A percentile compares a stretch with the other conserved stretches of the same genome.
phyloP scores from a whole-genome alignment of 768 basidiomycete genomes.

The Lactarius akahatsu region DNA sequence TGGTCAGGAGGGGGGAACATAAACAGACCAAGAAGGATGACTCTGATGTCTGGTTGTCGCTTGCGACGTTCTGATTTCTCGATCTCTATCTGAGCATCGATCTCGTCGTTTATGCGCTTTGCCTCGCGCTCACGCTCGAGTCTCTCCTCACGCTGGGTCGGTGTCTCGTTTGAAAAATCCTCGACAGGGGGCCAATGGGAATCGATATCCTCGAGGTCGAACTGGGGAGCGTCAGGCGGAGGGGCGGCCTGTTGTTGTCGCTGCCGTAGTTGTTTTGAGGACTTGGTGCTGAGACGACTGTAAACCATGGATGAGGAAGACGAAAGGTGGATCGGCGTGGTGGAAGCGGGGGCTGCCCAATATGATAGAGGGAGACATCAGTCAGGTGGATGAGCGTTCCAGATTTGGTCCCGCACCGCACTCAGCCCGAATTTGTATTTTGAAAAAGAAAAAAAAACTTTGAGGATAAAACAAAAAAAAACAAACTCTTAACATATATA shows the following conservation, averaged over 20 bases:
- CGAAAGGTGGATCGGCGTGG: background rate
- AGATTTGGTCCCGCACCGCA: too few relatives aligned
- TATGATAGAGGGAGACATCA: background rate
- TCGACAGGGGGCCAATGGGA: constrained; percentile 36
- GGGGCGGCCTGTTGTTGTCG: background rate
- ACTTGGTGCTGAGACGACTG: constrained; percentile 3
- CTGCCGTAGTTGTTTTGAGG: background rate
- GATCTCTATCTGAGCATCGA: constrained; percentile 50
- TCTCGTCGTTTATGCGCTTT: constrained; percentile 51
- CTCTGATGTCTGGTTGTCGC: constrained; percentile 43
- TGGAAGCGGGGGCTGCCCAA: background rate
- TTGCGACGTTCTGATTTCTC: constrained; percentile 48
- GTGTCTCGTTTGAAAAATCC: constrained; percentile 41
- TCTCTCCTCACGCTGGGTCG: constrained; percentile 42
- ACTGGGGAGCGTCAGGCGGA: constrained; percentile 1
- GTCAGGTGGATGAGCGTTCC: constrained; percentile 1
- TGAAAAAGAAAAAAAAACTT: background rate
- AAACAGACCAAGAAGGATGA: constrained; percentile 56
- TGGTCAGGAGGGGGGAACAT: background rate
- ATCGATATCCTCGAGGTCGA: constrained; percentile 24
- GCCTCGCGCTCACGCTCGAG: constrained; percentile 49
- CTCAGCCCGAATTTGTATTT: background rate
- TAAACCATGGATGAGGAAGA: constrained; percentile 1
- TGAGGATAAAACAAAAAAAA: too few relatives aligned
- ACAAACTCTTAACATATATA: background rate